Evolutionary conservation across 805 yeast genomes (phyloP).

Genomic region (Kluyveromyces siamensis): DNA sequence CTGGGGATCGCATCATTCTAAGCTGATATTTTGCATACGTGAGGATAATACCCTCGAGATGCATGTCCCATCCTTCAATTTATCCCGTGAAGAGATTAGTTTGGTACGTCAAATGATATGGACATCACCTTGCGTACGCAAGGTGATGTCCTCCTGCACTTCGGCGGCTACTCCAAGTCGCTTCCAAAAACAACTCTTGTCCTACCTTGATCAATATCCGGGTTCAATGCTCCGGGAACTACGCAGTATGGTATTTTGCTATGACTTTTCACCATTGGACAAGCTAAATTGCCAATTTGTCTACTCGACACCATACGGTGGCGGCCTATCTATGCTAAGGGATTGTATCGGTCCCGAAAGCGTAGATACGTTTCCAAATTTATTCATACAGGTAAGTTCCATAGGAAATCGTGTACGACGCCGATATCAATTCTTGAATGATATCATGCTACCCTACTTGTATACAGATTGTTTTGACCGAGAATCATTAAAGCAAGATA

Average conservation of each 20-base stretch:
- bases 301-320: constrained; percentile 39
- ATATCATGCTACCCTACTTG: neutral
- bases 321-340: neutral
- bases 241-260: constrained; percentile 26
- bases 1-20: constrained; percentile 48
- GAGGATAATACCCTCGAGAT: constrained; percentile 38
- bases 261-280: constrained; percentile 38
- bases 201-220: constrained; percentile 38
- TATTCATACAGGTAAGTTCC: constrained; percentile 3
- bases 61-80: constrained; percentile 51
- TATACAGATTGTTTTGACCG: constrained; percentile 1
- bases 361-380: neutral
- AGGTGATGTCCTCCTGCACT: neutral
- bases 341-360: neutral
- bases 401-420: constrained; percentile 1
- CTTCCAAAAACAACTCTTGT: constrained; percentile 38
- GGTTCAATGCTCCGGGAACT: constrained; percentile 31
- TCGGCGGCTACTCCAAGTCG: constrained; percentile 2
- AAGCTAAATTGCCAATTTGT: constrained; percentile 37
- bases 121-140: constrained; percentile 41
- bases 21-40: constrained; percentile 53
- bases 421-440: neutral
- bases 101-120: constrained; percentile 60
- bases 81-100: constrained; percentile 44
- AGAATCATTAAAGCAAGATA: neutral